A percentile compares a stretch with the other conserved stretches of the same genome.
phyloP scores from a whole-genome alignment of 2,329 filamentous ascomycete genomes.

The Ophiosphaerella herpotricha region DNA sequence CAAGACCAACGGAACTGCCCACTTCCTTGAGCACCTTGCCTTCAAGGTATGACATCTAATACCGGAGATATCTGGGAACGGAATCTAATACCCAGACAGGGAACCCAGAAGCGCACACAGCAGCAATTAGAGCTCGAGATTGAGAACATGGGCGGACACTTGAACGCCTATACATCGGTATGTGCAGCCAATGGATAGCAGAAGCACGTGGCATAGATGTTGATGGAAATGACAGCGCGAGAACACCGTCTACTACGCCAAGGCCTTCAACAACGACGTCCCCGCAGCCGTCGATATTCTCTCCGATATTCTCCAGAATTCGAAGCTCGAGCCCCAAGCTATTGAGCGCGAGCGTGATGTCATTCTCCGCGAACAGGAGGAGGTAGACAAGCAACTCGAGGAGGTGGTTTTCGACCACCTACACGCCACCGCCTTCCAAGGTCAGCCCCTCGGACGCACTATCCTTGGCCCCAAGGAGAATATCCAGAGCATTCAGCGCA shows the following conservation, averaged over 20 bases:
- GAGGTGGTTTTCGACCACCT: conserved; percentile 99
- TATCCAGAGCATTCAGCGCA: conserved; percentile 92
- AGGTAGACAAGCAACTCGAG: conserved; percentile 99
- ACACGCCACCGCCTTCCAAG: conserved; percentile 96
- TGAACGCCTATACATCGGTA: conserved; percentile 99
- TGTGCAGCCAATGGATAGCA: conserved; percentile 37
- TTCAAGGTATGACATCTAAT: conserved; percentile 76
- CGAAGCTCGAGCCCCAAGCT: conserved; percentile 89
- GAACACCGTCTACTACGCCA: conserved; percentile 99
- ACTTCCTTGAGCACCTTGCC: conserved; percentile 99
- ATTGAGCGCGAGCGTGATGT: conserved; percentile 99
- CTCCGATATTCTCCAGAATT: conserved; percentile 98
- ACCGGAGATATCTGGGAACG: conserved; percentile 8
- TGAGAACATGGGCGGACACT: conserved; percentile 99
- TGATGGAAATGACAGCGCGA: conserved; percentile 69
- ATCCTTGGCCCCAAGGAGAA: conserved; percentile 98
- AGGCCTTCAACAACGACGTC: conserved; percentile 97
- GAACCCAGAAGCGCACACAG: conserved; percentile 91
- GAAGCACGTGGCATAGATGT: conserved; percentile 13
- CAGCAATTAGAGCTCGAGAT: conserved; percentile 99
- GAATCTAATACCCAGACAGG: conserved; percentile 58
- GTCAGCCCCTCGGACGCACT: conserved; percentile 93
- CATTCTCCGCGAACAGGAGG: conserved; percentile 97
- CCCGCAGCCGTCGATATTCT: conserved; percentile 97
- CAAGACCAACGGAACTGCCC: conserved; percentile 98